Evolutionary conservation across 2,329 filamentous ascomycete species (phyloP).

Genomic region (Fusarium falciforme): DNA sequence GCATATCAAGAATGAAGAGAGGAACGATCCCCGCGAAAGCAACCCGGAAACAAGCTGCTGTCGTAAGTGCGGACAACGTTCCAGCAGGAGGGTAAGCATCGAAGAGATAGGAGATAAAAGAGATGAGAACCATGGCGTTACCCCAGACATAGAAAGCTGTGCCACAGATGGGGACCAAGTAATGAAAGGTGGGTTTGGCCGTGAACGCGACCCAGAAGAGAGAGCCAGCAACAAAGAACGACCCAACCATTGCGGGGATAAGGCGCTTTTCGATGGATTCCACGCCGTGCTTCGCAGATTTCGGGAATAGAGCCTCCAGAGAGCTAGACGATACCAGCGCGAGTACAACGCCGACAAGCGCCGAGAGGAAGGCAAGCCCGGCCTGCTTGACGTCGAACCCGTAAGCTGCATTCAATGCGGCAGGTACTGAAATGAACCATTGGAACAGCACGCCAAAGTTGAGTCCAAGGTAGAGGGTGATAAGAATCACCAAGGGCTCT

Average conservation of each 20-base stretch:
- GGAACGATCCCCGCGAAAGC: slow-evolving; percentile 7
- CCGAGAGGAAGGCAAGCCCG: slow-evolving; percentile 8
- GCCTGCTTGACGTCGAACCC: background rate
- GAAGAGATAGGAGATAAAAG: slow-evolving; percentile 11
- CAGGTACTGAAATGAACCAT: slow-evolving; percentile 13
- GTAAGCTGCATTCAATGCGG: slow-evolving; percentile 4
- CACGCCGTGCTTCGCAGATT: background rate
- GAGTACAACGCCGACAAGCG: background rate
- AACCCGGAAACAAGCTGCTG: slow-evolving; percentile 6
- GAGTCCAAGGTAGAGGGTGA: slow-evolving; percentile 10
- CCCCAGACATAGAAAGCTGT: slow-evolving; percentile 13
- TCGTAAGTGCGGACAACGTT: slow-evolving; percentile 7
- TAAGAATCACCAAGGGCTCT: slow-evolving; percentile 8
- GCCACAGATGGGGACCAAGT: slow-evolving; percentile 15
- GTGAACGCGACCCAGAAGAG: slow-evolving; percentile 19
- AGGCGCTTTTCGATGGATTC: slow-evolving; percentile 11
- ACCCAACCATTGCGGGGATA: slow-evolving; percentile 11
- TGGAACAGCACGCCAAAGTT: slow-evolving; percentile 9
- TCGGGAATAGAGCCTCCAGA: slow-evolving; percentile 2
- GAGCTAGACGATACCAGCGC: background rate
- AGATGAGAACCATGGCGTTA: slow-evolving; percentile 9
- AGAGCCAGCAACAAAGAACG: slow-evolving; percentile 6
- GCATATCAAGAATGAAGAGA: slow-evolving; percentile 13
- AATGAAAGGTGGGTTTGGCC: background rate
- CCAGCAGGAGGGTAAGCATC: slow-evolving; percentile 10